Conservation (phyloP, 2,329 filamentous ascomycete species). For the Akanthomyces dipterigenus region DNA sequence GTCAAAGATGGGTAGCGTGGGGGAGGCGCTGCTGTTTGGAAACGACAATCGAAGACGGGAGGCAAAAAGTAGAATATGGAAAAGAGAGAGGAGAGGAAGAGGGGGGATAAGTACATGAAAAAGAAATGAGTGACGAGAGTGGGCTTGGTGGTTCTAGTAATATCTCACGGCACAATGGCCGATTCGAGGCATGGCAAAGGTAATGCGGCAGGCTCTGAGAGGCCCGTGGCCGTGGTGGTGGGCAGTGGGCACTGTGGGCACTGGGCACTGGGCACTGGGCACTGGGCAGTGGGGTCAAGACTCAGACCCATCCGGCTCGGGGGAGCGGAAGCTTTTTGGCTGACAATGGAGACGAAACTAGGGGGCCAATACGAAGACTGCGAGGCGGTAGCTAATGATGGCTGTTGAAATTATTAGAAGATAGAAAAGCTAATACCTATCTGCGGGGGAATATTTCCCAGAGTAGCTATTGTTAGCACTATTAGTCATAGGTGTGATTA, state of each 20-base stretch:
- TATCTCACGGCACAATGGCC: neutral
- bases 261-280: no score
- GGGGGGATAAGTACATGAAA: neutral
- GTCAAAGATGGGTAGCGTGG: no score
- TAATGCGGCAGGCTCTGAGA: neutral
- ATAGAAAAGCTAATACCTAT: neutral
- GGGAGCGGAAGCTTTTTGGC: constrained; percentile 10
- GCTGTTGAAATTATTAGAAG: neutral
- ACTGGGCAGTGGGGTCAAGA: no score
- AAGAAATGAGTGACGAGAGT: neutral
- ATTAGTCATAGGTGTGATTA: no score
- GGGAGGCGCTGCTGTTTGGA: neutral
- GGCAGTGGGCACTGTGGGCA: no score
- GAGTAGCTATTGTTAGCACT: neutral
- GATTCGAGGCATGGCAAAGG: neutral
- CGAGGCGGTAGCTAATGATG: neutral
- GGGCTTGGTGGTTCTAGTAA: neutral
- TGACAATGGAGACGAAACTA: neutral
- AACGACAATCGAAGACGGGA: neutral
- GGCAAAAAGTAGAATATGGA: neutral
- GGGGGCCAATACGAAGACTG: neutral
- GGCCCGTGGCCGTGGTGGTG: neutral
- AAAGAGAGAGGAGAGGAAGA: neutral
- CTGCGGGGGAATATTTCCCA: neutral
- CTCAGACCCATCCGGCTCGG: constrained; percentile 11